These are phyloP conservation scores for Penicillium sp. DNA, from an alignment of 2,329 filamentous ascomycete genomes.

Conservation along the genomic window DNA sequence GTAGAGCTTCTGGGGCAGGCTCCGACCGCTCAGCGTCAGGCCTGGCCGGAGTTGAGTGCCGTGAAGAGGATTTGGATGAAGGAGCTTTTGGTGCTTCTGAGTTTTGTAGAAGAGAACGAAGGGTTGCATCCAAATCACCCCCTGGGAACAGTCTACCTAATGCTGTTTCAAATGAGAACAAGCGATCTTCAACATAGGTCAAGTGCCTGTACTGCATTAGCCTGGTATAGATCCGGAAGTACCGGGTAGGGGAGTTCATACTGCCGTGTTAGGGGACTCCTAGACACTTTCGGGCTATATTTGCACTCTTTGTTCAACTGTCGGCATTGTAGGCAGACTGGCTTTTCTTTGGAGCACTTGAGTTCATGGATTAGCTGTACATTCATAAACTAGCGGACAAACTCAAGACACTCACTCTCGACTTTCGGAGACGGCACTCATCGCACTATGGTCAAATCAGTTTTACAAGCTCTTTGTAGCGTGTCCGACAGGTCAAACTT, in stretches of 20 bases:
- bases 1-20: constrained; percentile 49
- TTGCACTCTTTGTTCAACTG: constrained; percentile 47
- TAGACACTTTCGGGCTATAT: constrained; percentile 47
- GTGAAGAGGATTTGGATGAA: constrained; percentile 43
- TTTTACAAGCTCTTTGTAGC: background rate
- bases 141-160: constrained; percentile 44
- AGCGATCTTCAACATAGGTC: constrained; percentile 46
- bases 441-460: constrained; percentile 36
- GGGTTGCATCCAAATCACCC: constrained; percentile 44
- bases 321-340: constrained; percentile 43
- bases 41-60: constrained; percentile 42
- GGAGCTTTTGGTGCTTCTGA: constrained; percentile 37
- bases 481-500: background rate
- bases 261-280: constrained; percentile 49
- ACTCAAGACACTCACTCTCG: constrained; percentile 34
- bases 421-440: constrained; percentile 46
- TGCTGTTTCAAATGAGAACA: constrained; percentile 44
- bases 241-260: constrained; percentile 27
- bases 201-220: constrained; percentile 36
- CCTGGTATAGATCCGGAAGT: constrained; percentile 12
- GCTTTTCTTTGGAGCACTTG: constrained; percentile 49
- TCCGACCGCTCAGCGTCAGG: constrained; percentile 39
- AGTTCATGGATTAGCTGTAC: constrained; percentile 7
- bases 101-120: constrained; percentile 43
- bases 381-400: background rate